Evolutionary conservation across 495 filamentous ascomycete species (phyloP).

Genomic region (Aspergillus wentii): DNA sequence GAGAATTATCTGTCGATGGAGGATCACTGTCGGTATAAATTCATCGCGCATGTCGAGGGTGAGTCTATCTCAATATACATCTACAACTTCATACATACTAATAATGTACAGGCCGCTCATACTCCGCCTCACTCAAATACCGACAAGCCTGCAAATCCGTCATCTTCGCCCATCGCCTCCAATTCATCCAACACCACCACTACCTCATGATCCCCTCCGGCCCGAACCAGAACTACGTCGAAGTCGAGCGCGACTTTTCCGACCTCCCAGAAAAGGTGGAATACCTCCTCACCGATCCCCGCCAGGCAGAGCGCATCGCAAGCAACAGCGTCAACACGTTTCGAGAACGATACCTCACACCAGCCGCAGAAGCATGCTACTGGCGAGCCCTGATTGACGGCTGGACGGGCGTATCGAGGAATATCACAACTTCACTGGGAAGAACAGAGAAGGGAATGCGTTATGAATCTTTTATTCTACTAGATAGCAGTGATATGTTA

Average conservation of each 20-base stretch:
- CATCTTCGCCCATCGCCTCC: conserved; percentile 28
- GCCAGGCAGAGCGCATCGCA: conserved; percentile 39
- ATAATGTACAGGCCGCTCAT: conserved; percentile 18
- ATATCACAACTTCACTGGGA: not conserved
- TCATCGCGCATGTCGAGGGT: conserved; percentile 44
- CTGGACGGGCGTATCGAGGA: conserved; percentile 23
- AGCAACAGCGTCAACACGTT: conserved; percentile 41
- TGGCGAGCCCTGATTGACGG: conserved; percentile 39
- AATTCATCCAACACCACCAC: conserved; percentile 17
- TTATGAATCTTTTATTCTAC: conserved; percentile 8
- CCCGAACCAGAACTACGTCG: conserved; percentile 47
- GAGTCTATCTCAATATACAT: conserved; percentile 2
- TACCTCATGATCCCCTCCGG: conserved; percentile 22
- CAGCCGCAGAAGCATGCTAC: conserved; percentile 45
- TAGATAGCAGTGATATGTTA: conserved; percentile 7
- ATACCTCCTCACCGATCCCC: conserved; percentile 26
- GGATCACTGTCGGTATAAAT: conserved; percentile 46
- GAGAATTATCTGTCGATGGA: conserved; percentile 28
- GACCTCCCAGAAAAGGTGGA: conserved; percentile 40
- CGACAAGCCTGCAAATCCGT: conserved; percentile 47
- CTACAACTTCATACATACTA: not conserved
- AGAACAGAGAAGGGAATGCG: conserved; percentile 1
- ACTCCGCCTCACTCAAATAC: conserved; percentile 44
- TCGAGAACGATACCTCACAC: conserved; percentile 45
- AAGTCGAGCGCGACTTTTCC: conserved; percentile 44